A percentile compares a stretch with the other conserved stretches of the same genome.
These are phyloP conservation scores for Podaxis sp. DNA, from an alignment of 768 basidiomycete genomes.

Conservation along the genomic window DNA sequence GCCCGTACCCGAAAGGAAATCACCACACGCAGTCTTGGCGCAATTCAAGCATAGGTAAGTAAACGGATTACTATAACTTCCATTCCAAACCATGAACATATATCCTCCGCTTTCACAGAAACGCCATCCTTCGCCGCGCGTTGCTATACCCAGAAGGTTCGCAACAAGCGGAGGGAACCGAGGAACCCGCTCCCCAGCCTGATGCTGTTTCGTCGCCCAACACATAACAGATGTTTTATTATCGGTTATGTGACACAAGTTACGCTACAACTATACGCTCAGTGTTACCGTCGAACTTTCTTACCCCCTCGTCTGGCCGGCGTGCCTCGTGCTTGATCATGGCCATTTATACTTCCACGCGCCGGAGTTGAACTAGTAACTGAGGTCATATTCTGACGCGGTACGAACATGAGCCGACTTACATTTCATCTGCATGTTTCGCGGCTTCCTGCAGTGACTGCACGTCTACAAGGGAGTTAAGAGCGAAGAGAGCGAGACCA, in stretches of 20 bases:
- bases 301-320: slow-evolving; percentile 3
- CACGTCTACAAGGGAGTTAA: slow-evolving; percentile 15
- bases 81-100: slow-evolving; percentile 34
- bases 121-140: slow-evolving; percentile 11
- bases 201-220: not conserved
- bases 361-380: not conserved
- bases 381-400: not conserved
- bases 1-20: slow-evolving; percentile 38
- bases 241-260: not conserved
- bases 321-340: slow-evolving; percentile 6
- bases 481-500: slow-evolving; percentile 34
- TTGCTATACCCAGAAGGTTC: slow-evolving; percentile 9
- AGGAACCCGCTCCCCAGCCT: not conserved
- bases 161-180: not conserved
- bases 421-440: slow-evolving; percentile 8
- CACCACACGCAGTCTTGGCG: slow-evolving; percentile 50
- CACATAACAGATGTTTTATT: not conserved
- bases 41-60: slow-evolving; percentile 70
- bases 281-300: slow-evolving; percentile 13
- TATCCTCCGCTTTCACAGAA: not conserved
- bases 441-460: slow-evolving; percentile 13
- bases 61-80: slow-evolving; percentile 39
- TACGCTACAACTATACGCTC: not conserved
- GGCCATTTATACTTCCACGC: not conserved
- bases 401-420: not conserved